Conservation (phyloP, 2,329 filamentous ascomycete species). For the Parastagonospora nodorum region DNA sequence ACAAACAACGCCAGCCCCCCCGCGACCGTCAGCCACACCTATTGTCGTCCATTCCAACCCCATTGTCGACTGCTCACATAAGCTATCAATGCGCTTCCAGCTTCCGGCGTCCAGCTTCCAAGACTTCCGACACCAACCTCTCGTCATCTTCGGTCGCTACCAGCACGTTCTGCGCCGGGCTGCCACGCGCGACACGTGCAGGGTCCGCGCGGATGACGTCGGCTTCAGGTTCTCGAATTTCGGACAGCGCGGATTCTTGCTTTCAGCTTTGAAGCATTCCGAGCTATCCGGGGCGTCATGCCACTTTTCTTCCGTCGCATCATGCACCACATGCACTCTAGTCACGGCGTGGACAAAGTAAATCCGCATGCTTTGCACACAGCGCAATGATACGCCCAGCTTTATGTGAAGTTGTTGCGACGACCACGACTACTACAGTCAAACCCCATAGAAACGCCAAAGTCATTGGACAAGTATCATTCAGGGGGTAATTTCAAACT, state of each 20-base stretch:
- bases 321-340: too few species aligned
- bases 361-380: too few species aligned
- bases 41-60: constrained; percentile 5
- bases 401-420: too few species aligned
- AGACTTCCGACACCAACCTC: background rate
- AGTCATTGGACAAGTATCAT: too few species aligned
- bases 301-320: background rate
- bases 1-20: background rate
- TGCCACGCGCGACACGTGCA: background rate
- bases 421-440: too few species aligned
- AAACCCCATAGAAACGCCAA: too few species aligned
- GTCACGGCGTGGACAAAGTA: too few species aligned
- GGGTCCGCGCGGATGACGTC: background rate
- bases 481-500: too few species aligned
- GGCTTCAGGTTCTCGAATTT: background rate
- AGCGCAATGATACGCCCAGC: too few species aligned
- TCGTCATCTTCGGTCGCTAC: background rate
- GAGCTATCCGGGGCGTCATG: constrained; percentile 10
- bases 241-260: constrained; percentile 3
- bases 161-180: background rate
- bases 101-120: too few species aligned
- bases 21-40: constrained; percentile 4
- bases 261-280: constrained; percentile 4
- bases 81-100: background rate
- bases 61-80: constrained; percentile 7